phyloP scores from a whole-genome alignment of 371 early-diverging fungal genomes.

The Mucor lusitanicus region DNA sequence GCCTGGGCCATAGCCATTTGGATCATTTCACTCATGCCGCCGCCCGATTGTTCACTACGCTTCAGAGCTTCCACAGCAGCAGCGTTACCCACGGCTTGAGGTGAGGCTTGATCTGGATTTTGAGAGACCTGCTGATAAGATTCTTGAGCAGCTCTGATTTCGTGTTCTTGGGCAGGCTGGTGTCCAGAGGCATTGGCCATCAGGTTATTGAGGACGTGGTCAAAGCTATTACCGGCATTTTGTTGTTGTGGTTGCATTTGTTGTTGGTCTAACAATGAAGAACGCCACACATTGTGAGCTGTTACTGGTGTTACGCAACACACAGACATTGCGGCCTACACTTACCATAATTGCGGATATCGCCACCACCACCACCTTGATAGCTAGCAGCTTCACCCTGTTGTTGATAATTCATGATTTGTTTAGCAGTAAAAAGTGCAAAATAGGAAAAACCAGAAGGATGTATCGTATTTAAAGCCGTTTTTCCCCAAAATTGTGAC shows the following conservation, averaged over 20 bases:
- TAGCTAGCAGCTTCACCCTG: slow-evolving; percentile 41
- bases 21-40: slow-evolving; percentile 44
- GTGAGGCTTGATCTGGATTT: slow-evolving; percentile 21
- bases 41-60: slow-evolving; percentile 29
- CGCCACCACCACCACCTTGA: slow-evolving; percentile 10
- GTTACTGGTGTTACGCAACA: neutral
- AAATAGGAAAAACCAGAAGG: neutral
- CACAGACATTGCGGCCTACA: neutral
- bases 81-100: slow-evolving; percentile 53
- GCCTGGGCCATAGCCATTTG: slow-evolving; percentile 59
- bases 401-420: slow-evolving; percentile 15
- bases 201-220: slow-evolving; percentile 23
- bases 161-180: slow-evolving; percentile 26
- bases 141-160: slow-evolving; percentile 29
- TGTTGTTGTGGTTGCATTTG: slow-evolving; percentile 11
- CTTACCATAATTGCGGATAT: slow-evolving; percentile 1
- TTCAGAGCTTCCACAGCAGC: slow-evolving; percentile 55
- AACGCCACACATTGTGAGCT: slow-evolving; percentile 2
- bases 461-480: neutral
- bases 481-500: neutral
- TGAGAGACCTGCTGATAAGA: slow-evolving; percentile 30
- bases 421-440: neutral
- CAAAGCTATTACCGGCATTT: slow-evolving; percentile 13
- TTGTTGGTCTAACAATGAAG: neutral
- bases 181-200: slow-evolving; percentile 22